Evolutionary conservation across 148 eudicot species (phyloP), one percentile per base, ranked within the genome.

Genomic region (Vaccinium darrowii): DNA sequence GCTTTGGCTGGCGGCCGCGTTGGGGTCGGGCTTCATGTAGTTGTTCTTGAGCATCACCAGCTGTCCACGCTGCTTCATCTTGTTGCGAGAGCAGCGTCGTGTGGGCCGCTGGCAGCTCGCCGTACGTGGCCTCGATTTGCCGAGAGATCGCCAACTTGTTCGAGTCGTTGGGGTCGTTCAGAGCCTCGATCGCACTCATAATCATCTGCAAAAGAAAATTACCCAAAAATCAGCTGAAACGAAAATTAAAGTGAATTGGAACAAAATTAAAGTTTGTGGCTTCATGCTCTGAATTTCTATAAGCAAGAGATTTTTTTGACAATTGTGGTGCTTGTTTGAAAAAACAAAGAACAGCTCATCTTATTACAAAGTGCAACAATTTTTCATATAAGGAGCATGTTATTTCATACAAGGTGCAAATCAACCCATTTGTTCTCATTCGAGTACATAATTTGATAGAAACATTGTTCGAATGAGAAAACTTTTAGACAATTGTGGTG

Each of bases 51-150:
- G 27, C 86, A 93, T 81, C 25, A 87, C 85, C 30, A 95, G 93
- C 53, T 95, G 94, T 0, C 94, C 94, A 0, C 81, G 43, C 15
- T 83, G 78, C 82, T 91, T 95, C 87, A 93, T 81, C 5, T 82
- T 84, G 84, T 91, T 92, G 96, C 30, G 93, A 86, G 58, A 95
- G 84, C n/a, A 95, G 87, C 3, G 95, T 90, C 8, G 95, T 79
- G 90, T 93, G 98, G 4, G 92, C 88, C 4, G 98, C 88, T 4
- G 96, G 95, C 1, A 95, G 91, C 13, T 91, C 81, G 21, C 89
- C 84, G 85, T 90, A 91, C 3, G 91, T 89, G 4, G 89, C 43
- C 62, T 92, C 92, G 16, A 94, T 93, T 36, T 93, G 93, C 87
- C 87, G 91, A 4, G 92, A 89, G 18, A 95, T 93, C 2, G 93